phyloP scores from a whole-genome alignment of 495 filamentous ascomycete genomes.

The Saxispiralis lemnorum region DNA sequence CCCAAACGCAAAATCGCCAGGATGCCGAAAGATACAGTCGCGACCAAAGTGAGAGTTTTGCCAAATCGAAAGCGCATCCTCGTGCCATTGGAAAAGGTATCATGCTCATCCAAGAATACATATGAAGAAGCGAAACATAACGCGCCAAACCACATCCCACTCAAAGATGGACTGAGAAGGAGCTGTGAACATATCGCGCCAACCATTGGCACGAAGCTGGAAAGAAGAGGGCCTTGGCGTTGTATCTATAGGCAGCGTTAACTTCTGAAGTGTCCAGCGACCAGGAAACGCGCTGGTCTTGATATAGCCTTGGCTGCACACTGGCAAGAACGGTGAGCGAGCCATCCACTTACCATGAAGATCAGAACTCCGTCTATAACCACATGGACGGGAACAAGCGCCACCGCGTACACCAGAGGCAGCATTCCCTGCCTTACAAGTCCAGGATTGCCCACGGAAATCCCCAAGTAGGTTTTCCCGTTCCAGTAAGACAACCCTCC shows the following conservation, averaged over 20 bases:
- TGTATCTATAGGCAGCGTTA: constrained; percentile 9
- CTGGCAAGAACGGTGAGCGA: neutral
- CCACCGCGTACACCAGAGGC: constrained; percentile 1
- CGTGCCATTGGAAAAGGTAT: neutral
- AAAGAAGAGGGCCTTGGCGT: constrained; percentile 7
- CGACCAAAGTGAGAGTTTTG: constrained; percentile 10
- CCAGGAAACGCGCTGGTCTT: too few species aligned
- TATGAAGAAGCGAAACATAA: constrained; percentile 8
- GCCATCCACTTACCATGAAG: constrained; percentile 9
- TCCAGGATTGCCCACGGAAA: constrained; percentile 1
- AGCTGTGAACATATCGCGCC: constrained; percentile 12
- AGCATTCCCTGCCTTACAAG: constrained; percentile 3
- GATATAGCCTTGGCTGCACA: too few species aligned
- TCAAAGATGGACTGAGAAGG: constrained; percentile 3
- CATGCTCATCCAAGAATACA: constrained; percentile 6
- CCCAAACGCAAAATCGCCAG: constrained; percentile 4
- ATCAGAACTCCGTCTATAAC: constrained; percentile 2
- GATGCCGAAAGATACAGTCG: constrained; percentile 9
- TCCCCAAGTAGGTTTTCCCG: neutral
- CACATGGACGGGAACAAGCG: constrained; percentile 2
- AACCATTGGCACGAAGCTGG: constrained; percentile 8
- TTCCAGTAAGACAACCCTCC: constrained; percentile 11
- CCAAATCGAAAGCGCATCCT: constrained; percentile 6
- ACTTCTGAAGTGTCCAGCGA: too few species aligned
- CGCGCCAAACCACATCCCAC: constrained; percentile 13